Evolutionary conservation across 257 asterid species (phyloP), one percentile per base, ranked within the genome.

Genomic region (Primulina huaijiensis): DNA sequence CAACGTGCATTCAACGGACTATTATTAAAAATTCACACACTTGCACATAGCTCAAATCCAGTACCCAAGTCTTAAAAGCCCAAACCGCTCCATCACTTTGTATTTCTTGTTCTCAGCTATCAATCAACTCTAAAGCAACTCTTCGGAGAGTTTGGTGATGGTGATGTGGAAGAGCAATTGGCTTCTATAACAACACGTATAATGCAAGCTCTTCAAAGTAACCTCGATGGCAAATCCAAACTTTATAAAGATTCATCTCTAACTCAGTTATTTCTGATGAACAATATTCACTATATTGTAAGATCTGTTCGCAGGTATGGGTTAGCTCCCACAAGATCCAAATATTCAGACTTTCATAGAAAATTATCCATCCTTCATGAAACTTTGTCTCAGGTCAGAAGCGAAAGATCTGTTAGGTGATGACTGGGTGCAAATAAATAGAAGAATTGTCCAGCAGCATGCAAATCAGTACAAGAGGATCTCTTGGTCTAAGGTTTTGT

Each of bases 361-460:
- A 50, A 50, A 62, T 35, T 62, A 30, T 67, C 34, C 23, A 55
- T 56, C 17, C 68, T 76, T 52, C 35, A 17, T 57, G 31, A 65
- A 74, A 38, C 20, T 65, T 62, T 73, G 23, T 59, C 79, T 50
- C 64, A 93, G 99, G 85, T 93, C 96, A n/a, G 99, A 93, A 76
- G 99, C 96, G 35, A 93, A 93, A 83, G 95, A 93, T 80, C 74
- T 93, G 75, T 75, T 93, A 71, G 99, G 99, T 33, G 91, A 90
- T 77, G 99, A 93, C 76, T 93, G 99, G 99, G 99, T 93, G 75
- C 97, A 90, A 79, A 90, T 93, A 79, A 97, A 93, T 68, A 80
- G 99, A 85, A 80, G 99, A 77, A 84, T 89, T 43, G 99, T 93
- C 62, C 99, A 90, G 82, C 97, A 93, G 77, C 95, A 93, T 62